These are phyloP conservation scores for Alnus rubra DNA, from an alignment of 306 rosid species.

Conservation along the genomic window DNA sequence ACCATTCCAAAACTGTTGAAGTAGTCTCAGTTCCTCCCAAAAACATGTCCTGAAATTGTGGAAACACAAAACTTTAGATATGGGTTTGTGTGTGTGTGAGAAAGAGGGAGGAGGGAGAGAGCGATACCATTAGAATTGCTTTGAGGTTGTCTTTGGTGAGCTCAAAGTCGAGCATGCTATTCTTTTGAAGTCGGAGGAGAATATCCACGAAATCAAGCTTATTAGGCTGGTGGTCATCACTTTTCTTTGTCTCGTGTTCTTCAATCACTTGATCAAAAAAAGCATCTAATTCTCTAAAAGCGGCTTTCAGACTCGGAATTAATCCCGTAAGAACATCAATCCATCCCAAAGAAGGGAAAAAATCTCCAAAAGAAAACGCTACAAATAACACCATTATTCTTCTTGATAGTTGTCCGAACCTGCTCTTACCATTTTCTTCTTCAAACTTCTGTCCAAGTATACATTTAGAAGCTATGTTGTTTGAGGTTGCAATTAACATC, in stretches of 20 bases:
- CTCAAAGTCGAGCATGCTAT: constrained; percentile 5
- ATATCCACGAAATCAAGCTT: constrained; percentile 16
- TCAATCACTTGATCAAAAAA: background rate
- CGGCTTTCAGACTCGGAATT: background rate
- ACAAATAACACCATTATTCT: background rate
- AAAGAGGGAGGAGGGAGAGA: background rate
- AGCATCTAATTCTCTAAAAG: background rate
- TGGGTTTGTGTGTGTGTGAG: background rate
- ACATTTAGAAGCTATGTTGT: background rate
- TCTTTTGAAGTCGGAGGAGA: constrained; percentile 14
- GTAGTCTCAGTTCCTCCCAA: constrained; percentile 5
- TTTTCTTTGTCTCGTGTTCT: background rate
- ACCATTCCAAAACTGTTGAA: constrained; percentile 12
- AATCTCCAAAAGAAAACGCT: background rate
- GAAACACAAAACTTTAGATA: background rate
- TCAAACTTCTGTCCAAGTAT: background rate
- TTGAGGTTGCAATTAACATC: background rate
- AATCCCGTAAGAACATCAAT: background rate
- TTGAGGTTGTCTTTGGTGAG: constrained; percentile 11
- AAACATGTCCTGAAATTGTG: constrained; percentile 23
- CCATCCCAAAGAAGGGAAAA: constrained; percentile 8
- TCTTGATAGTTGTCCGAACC: background rate
- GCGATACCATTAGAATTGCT: background rate
- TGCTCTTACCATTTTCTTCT: background rate
- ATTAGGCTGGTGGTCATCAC: background rate